Evolutionary conservation across 495 filamentous ascomycete genomes (phyloP).

Genomic region (Articulospora tetracladia): DNA sequence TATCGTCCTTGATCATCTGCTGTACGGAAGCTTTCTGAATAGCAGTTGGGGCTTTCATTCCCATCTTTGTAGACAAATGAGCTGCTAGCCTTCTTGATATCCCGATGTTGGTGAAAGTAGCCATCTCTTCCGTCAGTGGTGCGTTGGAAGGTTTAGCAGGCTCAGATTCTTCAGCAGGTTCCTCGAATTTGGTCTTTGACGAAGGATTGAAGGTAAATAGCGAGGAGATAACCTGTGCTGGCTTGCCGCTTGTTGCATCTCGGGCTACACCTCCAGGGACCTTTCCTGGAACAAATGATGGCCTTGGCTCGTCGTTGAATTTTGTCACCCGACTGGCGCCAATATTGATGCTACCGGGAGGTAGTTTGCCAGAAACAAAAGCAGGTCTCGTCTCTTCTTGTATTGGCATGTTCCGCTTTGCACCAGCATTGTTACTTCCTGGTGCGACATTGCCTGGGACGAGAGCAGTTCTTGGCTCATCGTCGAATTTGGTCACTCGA

Average conservation of each 20-base stretch:
- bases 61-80: slow-evolving; percentile 80
- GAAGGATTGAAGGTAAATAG: slow-evolving; percentile 85
- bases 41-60: slow-evolving; percentile 85
- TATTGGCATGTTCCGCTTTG: slow-evolving; percentile 8
- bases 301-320: slow-evolving; percentile 17
- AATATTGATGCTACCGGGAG: slow-evolving; percentile 25
- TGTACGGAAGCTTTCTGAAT: slow-evolving; percentile 88
- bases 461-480: slow-evolving; percentile 14
- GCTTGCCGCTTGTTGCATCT: slow-evolving; percentile 26
- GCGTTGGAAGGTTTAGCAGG: slow-evolving; percentile 84
- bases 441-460: too few relatives aligned
- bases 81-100: slow-evolving; percentile 72
- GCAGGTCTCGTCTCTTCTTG: slow-evolving; percentile 13
- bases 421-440: neutral
- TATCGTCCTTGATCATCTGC: slow-evolving; percentile 72
- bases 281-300: slow-evolving; percentile 22
- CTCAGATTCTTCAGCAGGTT: slow-evolving; percentile 31
- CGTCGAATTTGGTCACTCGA: slow-evolving; percentile 3
- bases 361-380: slow-evolving; percentile 14
- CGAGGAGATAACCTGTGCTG: slow-evolving; percentile 73
- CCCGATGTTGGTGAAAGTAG: slow-evolving; percentile 79
- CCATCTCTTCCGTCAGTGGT: slow-evolving; percentile 77
- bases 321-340: slow-evolving; percentile 8
- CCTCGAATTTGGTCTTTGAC: slow-evolving; percentile 50
- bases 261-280: slow-evolving; percentile 13